Conservation (phyloP, 2,329 filamentous ascomycete genomes). For the Hymenoscyphus infarciens region DNA sequence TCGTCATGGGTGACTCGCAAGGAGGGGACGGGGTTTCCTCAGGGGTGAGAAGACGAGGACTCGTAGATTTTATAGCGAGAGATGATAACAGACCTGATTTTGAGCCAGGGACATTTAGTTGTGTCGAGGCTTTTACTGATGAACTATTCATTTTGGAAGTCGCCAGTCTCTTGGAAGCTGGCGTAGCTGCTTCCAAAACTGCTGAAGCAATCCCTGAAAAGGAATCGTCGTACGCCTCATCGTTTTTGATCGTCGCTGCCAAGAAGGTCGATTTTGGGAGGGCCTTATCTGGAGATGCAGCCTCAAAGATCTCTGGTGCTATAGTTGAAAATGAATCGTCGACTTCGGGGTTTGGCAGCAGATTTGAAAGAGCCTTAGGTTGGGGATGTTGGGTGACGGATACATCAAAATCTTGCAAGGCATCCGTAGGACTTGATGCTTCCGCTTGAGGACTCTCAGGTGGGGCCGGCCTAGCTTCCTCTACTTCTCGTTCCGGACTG, state of each 20-base stretch:
- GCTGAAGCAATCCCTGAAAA: slow-evolving; percentile 26
- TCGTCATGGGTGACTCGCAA: slow-evolving; percentile 1
- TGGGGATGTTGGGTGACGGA: neutral
- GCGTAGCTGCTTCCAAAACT: slow-evolving; percentile 19
- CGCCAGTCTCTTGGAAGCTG: slow-evolving; percentile 18
- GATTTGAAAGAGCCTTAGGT: slow-evolving; percentile 24
- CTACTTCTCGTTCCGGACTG: slow-evolving; percentile 19
- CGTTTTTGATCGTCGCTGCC: slow-evolving; percentile 8
- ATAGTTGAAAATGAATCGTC: slow-evolving; percentile 26
- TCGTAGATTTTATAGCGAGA: slow-evolving; percentile 8
- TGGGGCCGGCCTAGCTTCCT: slow-evolving; percentile 19
- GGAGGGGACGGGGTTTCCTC: slow-evolving; percentile 33
- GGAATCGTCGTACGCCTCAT: slow-evolving; percentile 26
- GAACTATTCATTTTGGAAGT: neutral
- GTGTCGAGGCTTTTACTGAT: slow-evolving; percentile 4
- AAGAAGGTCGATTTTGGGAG: slow-evolving; percentile 9
- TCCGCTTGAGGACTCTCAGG: slow-evolving; percentile 18
- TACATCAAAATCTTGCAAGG: slow-evolving; percentile 20
- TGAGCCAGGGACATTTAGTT: slow-evolving; percentile 12
- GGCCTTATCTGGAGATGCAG: slow-evolving; percentile 20
- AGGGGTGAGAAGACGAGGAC: slow-evolving; percentile 28
- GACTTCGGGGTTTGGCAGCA: slow-evolving; percentile 12
- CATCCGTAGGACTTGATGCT: slow-evolving; percentile 6
- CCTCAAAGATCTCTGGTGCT: slow-evolving; percentile 22
- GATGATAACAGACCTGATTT: slow-evolving; percentile 11